phyloP scores from a whole-genome alignment of 495 filamentous ascomycete genomes.

The Neurospora sp. region DNA sequence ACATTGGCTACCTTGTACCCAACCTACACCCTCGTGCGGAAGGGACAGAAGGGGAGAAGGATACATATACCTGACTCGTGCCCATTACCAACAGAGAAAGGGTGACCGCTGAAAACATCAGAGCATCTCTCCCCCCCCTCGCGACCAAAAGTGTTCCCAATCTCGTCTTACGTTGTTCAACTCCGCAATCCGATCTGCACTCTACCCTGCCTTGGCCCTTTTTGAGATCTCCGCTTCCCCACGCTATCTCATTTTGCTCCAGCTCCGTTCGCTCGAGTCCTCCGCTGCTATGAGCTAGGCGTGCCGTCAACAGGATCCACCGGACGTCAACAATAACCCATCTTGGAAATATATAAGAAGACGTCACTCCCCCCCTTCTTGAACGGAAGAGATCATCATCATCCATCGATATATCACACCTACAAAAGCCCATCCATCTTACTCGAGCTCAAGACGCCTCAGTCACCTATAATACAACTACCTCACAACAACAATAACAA shows the following conservation, averaged over 20 bases:
- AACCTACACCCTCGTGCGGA: background rate
- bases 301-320: background rate
- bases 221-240: background rate
- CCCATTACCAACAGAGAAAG: background rate
- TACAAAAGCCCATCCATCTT: background rate
- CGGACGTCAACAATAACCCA: background rate
- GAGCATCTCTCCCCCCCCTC: background rate
- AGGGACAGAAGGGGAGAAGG: background rate
- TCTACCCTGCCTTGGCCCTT: background rate
- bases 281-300: background rate
- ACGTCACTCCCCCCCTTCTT: background rate
- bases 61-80: background rate
- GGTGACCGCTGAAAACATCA: background rate
- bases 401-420: background rate
- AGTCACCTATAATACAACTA: background rate
- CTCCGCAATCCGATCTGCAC: background rate
- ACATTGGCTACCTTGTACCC: background rate
- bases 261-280: background rate
- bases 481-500: background rate
- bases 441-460: background rate
- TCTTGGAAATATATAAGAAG: background rate
- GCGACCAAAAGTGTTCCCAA: background rate
- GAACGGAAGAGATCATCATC: background rate
- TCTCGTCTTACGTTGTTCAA: background rate
- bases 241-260: background rate